These are phyloP conservation scores for Blastobotrys attinorum DNA, from an alignment of 805 yeast species.

Conservation along the genomic window DNA sequence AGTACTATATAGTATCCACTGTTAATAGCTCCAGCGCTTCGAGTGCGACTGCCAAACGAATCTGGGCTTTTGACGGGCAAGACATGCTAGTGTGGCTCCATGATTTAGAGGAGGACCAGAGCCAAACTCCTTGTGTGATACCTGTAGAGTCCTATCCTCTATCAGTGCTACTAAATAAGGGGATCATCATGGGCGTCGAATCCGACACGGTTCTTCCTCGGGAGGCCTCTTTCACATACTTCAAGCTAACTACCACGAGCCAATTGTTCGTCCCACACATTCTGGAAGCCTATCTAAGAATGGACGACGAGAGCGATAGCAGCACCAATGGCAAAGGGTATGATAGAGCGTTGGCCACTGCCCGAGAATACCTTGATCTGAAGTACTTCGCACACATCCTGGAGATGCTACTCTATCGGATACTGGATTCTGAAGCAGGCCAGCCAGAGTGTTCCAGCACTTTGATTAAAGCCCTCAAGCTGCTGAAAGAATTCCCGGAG, in stretches of 20 bases:
- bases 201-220: constrained; percentile 32
- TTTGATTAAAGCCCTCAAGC: constrained; percentile 19
- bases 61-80: constrained; percentile 37
- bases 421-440: constrained; percentile 22
- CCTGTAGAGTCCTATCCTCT: constrained; percentile 44
- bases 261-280: constrained; percentile 28
- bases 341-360: constrained; percentile 20
- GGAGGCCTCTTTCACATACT: constrained; percentile 27
- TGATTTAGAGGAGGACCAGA: constrained; percentile 2
- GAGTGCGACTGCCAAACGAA: no score
- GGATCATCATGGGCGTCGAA: constrained; percentile 44
- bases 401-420: constrained; percentile 33
- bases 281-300: constrained; percentile 23
- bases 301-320: constrained; percentile 13
- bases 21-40: constrained; percentile 14
- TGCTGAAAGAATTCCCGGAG: constrained; percentile 30
- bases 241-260: constrained; percentile 25
- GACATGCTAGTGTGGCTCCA: constrained; percentile 24
- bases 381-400: constrained; percentile 35
- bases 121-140: constrained; percentile 16
- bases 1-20: constrained; percentile 24
- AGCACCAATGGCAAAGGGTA: no score
- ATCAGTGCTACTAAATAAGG: constrained; percentile 39
- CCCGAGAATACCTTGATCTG: constrained; percentile 25
- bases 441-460: constrained; percentile 4